phyloP scores from a whole-genome alignment of 2,329 filamentous ascomycete genomes.

The Colletotrichum sp. region DNA sequence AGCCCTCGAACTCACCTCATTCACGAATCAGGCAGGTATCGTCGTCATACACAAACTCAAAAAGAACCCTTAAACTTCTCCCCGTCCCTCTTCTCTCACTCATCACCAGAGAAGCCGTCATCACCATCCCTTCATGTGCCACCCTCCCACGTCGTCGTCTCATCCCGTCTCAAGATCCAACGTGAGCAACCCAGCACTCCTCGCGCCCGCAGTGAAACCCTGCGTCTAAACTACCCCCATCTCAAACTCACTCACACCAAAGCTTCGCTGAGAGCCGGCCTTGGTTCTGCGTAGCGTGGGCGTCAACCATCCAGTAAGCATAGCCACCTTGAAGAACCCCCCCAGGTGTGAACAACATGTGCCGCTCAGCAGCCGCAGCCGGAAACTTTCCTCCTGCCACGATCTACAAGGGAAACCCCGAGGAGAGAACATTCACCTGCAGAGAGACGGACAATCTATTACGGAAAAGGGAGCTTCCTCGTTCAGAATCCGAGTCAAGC shows the following conservation, averaged over 20 bases:
- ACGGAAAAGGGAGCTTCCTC: neutral
- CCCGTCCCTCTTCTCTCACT: neutral
- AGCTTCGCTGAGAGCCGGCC: neutral
- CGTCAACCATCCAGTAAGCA: neutral
- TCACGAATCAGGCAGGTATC: neutral
- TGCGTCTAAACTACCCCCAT: neutral
- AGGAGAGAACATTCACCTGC: neutral
- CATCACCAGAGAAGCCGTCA: neutral
- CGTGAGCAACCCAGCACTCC: neutral
- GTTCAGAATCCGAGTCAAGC: neutral
- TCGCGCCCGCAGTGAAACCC: neutral
- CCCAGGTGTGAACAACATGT: neutral
- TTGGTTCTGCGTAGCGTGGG: neutral
- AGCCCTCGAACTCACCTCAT: neutral
- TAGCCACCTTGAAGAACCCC: neutral
- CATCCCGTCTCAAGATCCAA: neutral
- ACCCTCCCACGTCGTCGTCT: neutral
- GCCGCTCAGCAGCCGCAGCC: neutral
- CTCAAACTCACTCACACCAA: neutral
- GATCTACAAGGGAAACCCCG: neutral
- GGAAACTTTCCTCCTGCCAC: neutral
- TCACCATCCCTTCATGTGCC: neutral
- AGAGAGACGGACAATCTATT: neutral
- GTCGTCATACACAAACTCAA: neutral
- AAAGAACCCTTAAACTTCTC: neutral